Evolutionary conservation across 352 stramenopile genomes (phyloP).

Genomic region (Elongisporangium undulatum): DNA sequence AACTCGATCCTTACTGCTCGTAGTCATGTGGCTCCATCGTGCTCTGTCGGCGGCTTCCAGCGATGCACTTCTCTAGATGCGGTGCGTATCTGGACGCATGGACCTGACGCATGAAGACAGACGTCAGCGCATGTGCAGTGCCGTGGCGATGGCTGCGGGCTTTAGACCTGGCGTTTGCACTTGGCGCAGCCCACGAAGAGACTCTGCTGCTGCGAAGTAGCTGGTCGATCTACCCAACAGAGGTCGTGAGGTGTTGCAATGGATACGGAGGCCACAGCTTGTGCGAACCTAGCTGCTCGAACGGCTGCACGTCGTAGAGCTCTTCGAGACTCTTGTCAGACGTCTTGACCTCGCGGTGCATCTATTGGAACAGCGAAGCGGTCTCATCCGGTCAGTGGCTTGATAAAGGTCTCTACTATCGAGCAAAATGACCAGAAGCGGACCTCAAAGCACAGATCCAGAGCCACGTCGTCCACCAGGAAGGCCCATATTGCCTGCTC

Average conservation of each 20-base stretch:
- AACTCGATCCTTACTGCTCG: neutral
- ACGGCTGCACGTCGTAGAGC: constrained; percentile 62
- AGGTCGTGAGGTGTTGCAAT: neutral
- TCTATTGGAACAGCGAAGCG: constrained; percentile 17
- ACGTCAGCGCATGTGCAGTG: constrained; percentile 1
- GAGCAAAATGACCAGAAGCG: neutral
- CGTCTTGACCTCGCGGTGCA: constrained; percentile 54
- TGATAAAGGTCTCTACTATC: neutral
- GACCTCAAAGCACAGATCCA: constrained; percentile 74
- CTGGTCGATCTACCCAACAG: constrained; percentile 23
- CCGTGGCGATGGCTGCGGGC: neutral
- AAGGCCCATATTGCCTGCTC: constrained; percentile 47
- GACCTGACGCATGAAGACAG: constrained; percentile 18
- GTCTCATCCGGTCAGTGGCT: neutral
- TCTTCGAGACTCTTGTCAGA: constrained; percentile 64
- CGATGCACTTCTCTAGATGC: constrained; percentile 75
- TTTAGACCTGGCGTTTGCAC: constrained; percentile 56
- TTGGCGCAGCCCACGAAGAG: constrained; percentile 55
- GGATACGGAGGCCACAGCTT: neutral
- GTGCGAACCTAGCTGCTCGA: constrained; percentile 27
- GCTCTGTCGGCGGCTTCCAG: constrained; percentile 40
- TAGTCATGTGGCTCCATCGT: constrained; percentile 8
- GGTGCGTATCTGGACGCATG: constrained; percentile 67
- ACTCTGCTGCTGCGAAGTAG: constrained; percentile 27
- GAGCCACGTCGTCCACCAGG: constrained; percentile 54